Percentiles rank a stretch among this genome's conserved stretches.
These are phyloP conservation scores for Vanrija pseudolonga DNA, from an alignment of 1,284 basidiomycete species.

Conservation along the genomic window DNA sequence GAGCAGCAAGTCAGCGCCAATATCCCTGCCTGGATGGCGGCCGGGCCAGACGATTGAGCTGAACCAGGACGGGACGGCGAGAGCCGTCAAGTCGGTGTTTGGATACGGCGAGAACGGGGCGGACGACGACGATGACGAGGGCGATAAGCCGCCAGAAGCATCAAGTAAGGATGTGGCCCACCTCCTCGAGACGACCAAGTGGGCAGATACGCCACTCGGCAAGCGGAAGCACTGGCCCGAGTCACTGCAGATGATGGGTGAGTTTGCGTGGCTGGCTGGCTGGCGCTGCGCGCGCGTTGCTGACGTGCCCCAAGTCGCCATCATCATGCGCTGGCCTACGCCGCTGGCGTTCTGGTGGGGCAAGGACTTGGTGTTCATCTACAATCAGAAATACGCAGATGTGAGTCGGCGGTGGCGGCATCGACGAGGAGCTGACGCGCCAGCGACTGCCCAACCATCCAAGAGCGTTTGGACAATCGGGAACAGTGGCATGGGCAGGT, in stretches of 20 bases:
- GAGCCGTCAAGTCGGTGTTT: too few species aligned
- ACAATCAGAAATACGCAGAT: constrained; percentile 42
- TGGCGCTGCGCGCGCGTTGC: not conserved
- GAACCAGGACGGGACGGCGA: too few species aligned
- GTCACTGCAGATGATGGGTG: constrained; percentile 34
- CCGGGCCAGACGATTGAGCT: too few species aligned
- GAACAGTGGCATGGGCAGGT: constrained; percentile 39
- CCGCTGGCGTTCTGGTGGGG: constrained; percentile 46
- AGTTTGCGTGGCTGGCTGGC: constrained; percentile 6
- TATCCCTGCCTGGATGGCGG: too few species aligned
- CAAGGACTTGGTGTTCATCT: constrained; percentile 40
- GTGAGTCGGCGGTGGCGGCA: constrained; percentile 2
- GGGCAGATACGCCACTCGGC: constrained; percentile 43
- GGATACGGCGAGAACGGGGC: too few species aligned
- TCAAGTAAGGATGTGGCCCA: constrained; percentile 21
- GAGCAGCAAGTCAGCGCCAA: too few species aligned
- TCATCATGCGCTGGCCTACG: constrained; percentile 39
- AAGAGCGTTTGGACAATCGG: constrained; percentile 39
- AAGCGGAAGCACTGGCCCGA: constrained; percentile 34
- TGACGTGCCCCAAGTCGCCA: constrained; percentile 14
- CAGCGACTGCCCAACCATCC: constrained; percentile 36
- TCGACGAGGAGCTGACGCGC: not conserved
- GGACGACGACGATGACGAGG: too few species aligned
- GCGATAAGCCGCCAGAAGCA: too few species aligned
- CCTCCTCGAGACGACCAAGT: constrained; percentile 38